Evolutionary conservation across 2,329 filamentous ascomycete genomes (phyloP).

Genomic region (Lachnum nothofagi): DNA sequence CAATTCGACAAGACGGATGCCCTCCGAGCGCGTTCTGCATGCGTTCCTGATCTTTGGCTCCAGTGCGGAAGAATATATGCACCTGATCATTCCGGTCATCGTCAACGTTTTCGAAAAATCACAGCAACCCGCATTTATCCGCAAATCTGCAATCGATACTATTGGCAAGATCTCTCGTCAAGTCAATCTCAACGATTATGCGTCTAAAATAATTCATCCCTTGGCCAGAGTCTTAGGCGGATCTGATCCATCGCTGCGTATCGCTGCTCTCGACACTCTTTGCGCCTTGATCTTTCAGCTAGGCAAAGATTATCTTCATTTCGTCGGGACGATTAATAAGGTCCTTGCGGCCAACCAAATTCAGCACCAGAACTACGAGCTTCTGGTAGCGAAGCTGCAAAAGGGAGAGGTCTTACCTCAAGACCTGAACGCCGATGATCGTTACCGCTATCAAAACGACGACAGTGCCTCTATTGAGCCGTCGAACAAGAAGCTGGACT

Average conservation of each 20-base stretch:
- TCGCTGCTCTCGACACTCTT: slow-evolving; percentile 84
- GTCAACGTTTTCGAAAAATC: slow-evolving; percentile 90
- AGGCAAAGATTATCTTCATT: slow-evolving; percentile 91
- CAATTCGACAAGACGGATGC: slow-evolving; percentile 64
- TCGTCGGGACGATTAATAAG: slow-evolving; percentile 90
- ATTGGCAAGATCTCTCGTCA: slow-evolving; percentile 90
- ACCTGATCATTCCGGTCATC: slow-evolving; percentile 92
- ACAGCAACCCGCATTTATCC: slow-evolving; percentile 70
- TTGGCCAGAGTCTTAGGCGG: slow-evolving; percentile 75
- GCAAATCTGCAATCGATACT: slow-evolving; percentile 88
- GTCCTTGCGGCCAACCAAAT: slow-evolving; percentile 74
- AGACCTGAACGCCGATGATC: slow-evolving; percentile 81
- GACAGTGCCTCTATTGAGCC: slow-evolving; percentile 80
- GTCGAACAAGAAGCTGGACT: slow-evolving; percentile 86
- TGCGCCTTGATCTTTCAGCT: slow-evolving; percentile 95
- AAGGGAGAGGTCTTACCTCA: slow-evolving; percentile 94
- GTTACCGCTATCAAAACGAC: slow-evolving; percentile 71
- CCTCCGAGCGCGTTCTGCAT: slow-evolving; percentile 86
- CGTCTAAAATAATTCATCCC: slow-evolving; percentile 92
- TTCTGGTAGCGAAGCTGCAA: slow-evolving; percentile 85
- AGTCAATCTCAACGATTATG: slow-evolving; percentile 95
- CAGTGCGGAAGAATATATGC: slow-evolving; percentile 98
- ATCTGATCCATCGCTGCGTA: slow-evolving; percentile 66
- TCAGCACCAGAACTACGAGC: slow-evolving; percentile 83
- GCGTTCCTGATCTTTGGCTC: slow-evolving; percentile 94